Evolutionary conservation across 2,329 filamentous ascomycete species (phyloP), one percentile per base, ranked within the genome.

Genomic region (Cladophialophora carrionii): DNA sequence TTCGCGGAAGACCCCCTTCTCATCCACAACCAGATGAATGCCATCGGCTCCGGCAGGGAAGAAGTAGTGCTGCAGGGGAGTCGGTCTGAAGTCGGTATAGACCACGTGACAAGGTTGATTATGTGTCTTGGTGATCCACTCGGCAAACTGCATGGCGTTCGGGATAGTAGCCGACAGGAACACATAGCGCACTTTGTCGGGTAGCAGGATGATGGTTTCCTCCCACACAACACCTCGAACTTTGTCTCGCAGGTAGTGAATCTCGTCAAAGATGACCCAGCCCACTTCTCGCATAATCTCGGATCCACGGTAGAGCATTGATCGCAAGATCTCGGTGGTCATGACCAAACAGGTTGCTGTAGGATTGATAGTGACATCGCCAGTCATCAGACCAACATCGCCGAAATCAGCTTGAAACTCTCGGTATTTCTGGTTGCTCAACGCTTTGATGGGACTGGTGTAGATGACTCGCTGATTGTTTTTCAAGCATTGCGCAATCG

Each of bases 251-350:
- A 99, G 89, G 79, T 99, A 99, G 78, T 99, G 95, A 68, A 99
- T 96, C 78, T 99, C 95, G 78, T 99, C 95, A 73, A 99, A 99
- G 1, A 99, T 83, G 1, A 99, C 96, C 95, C 95, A 99, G 14
- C 90, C 93, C 1, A 99, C 96, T 81, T 99, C 95, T 71, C 95
- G 92, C 94, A 99, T 99, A 70, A 99, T 98, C 80, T 99, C 95
- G 0, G 95, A 98, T 66, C 95, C 95, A 71, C 95, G 87, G 78
- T 99, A 99, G 79, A 99, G 77, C 95, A 99, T 99, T 20, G 94
- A 98, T 56, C 95, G 90, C 75, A 99, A 79, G 92, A 99, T 99
- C 81, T 99, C 95, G 0, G 95, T 99, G 0, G 95, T 99, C 95
- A 99, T 99, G 74, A 99, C 95, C 64, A 99, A 82, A 77, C 95